Percentiles rank a stretch among this genome's conserved stretches.
These are phyloP conservation scores for Aspergillus oerlinghausenensis DNA, from an alignment of 2,329 filamentous ascomycete genomes.

Conservation along the genomic window DNA sequence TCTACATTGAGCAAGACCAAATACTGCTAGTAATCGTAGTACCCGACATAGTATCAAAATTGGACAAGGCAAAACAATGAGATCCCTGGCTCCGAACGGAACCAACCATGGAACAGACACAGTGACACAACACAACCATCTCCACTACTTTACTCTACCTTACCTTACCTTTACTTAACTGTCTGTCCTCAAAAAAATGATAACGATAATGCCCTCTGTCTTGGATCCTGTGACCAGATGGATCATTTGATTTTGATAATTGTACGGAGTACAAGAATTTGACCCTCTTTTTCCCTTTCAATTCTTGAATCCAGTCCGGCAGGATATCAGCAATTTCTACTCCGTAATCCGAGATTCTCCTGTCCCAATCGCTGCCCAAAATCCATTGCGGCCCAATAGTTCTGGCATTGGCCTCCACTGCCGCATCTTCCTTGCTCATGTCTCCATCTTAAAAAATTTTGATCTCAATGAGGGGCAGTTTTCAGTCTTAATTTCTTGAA, in stretches of 20 bases:
- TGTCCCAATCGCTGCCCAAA: constrained; percentile 15
- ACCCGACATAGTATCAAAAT: neutral
- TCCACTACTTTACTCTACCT: neutral
- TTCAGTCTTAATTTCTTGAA: neutral
- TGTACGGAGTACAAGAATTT: neutral
- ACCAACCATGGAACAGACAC: constrained; percentile 4
- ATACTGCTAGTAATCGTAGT: neutral
- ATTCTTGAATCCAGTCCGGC: neutral
- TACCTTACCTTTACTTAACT: neutral
- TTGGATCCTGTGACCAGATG: neutral
- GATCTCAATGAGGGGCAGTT: constrained; percentile 5
- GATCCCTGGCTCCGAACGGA: constrained; percentile 6
- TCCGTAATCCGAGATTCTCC: constrained; percentile 6
- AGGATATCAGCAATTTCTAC: neutral
- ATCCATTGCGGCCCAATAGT: constrained; percentile 15
- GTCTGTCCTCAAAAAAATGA: neutral
- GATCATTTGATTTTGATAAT: neutral
- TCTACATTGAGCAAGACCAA: too few species aligned
- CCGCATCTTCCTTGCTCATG: constrained; percentile 5
- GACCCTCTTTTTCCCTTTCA: neutral
- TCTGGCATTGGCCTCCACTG: constrained; percentile 7
- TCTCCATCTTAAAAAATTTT: constrained; percentile 5
- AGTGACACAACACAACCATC: neutral
- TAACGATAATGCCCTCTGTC: neutral
- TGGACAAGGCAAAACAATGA: constrained; percentile 1